Evolutionary conservation across 169 alveolate genomes (phyloP), one percentile per base, ranked within the genome.

Genomic region (Plasmodium ovale): DNA sequence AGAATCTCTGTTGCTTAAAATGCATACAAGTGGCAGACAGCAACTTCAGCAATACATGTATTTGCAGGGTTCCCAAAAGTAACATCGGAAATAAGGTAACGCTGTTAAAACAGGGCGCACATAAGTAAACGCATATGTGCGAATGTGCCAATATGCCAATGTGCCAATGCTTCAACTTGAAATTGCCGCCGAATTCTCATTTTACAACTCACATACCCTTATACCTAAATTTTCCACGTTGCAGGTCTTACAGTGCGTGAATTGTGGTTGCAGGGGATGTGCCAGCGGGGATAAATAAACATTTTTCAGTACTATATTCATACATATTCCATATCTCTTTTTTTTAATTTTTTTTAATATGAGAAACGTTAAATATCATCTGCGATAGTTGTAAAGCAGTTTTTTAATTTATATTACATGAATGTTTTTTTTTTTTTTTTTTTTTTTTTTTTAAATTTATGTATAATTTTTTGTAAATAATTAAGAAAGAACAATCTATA

Each of bases 211-310:
- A 19, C 21, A 21, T 23, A 12, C 29, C 27, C 0, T 87, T 5
- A 53, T 44, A 10, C 58, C 16, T 33, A 25, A 12, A 31, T 87
- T 42, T 82, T 54, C 3, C 25, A 5, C 47, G 6, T 59, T 51
- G 27, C 39, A 82, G 94, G 87, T 90, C 64, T 95, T 98, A 56
- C 99, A 99, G 94, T 99, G 99, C 92, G 95, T 95, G 62, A 96
- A 96, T 77, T 99, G 99, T 89, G 99, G 99, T 19, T 99, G 99
- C 87, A 94, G 98, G 47, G 99, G 99, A 39, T 99, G 99, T 89
- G 99, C 99, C 35, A 92, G 96, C 64, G 95, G 96, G 51, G 96
- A 94, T 56, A 87, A 67, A 64, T 74, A 64, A 58, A 19, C 47
- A 59, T 42, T 33, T 16, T 12, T 69, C 39, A 3, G 21, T 69